Evolutionary conservation across 495 filamentous ascomycete genomes (phyloP), one percentile per base, ranked within the genome.

Genomic region (Penicillium subrubescens): DNA sequence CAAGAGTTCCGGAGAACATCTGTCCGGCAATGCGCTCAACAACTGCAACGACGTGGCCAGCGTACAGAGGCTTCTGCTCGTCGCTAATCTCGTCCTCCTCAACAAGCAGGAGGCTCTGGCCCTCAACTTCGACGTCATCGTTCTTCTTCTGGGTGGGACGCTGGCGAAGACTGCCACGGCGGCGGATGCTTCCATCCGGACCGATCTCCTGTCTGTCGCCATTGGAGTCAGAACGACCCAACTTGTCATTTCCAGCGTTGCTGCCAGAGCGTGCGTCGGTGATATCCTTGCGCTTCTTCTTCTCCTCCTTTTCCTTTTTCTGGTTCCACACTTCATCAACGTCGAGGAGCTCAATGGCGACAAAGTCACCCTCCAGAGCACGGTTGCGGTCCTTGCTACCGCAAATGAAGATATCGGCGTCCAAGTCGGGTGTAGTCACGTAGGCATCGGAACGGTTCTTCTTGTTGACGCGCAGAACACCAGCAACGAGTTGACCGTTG

Each of bases 121-220:
- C 95, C 74, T 99, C 95, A 50, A 99, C 95, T 80, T 99, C 95
- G 31, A 99, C 95, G 77, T 99, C 95, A 67, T 99, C 95, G 62
- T 99, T 99, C 85, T 99, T 99, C 87, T 99, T 99, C 79, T 99
- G 95, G 1, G 94, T 98, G 23, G 96, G 96, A 52, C 95, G 90
- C 80, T 98, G 95, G 68, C 93, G 88, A 66, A 99, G 86, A 83
- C 94, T 97, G 61, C 95, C 95, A 73, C 95, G 89, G 60, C 95
- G 88, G 62, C 93, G 89, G 67, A 99, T 89, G 66, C 92, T 92
- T 69, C 94, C 94, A 64, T 89, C 89, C 57, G 81, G 82, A 15
- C 81, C 83, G 50, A 93, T 83, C 60, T 87, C 86, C 63, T 84
- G 83, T 59, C 79, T 83, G 59, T 92, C 87, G 54, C 82, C 80